Percentiles rank a stretch among this genome's conserved stretches.
Evolutionary conservation across 78 protist species (phyloP).

Genomic region (Cyanophora paradoxa): DNA sequence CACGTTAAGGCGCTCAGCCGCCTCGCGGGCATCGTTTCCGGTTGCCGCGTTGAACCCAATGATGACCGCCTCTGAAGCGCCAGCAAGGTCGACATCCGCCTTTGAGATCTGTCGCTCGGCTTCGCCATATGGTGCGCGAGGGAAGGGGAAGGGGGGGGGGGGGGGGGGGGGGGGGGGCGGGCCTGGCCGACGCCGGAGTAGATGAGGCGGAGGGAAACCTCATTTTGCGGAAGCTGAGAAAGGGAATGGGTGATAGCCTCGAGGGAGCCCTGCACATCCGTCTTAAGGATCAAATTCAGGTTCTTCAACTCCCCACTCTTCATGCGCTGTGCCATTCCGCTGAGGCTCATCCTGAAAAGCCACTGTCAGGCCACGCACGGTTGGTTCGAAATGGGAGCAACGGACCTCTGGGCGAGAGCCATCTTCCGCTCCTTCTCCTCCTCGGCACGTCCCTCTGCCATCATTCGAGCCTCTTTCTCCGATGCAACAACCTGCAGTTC

Average conservation of each 20-base stretch:
- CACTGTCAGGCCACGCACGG: too few species aligned
- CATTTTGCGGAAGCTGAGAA: neutral
- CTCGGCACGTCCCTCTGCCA: too few species aligned
- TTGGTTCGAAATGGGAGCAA: too few species aligned
- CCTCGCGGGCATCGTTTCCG: neutral
- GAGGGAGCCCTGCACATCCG: conserved; percentile 14
- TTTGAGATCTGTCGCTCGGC: too few species aligned
- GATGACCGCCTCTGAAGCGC: neutral
- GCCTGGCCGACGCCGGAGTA: conserved; percentile 7
- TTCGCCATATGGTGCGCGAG: too few species aligned
- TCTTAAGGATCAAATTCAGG: neutral
- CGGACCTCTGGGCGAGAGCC: too few species aligned
- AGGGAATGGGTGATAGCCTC: neutral
- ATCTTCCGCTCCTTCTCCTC: too few species aligned
- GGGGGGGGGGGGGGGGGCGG: too few species aligned
- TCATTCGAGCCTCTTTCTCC: too few species aligned
- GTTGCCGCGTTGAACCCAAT: neutral
- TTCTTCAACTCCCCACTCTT: too few species aligned
- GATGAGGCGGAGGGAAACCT: conserved; percentile 5
- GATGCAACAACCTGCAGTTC: neutral
- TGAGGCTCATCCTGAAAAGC: neutral
- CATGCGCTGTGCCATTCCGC: neutral
- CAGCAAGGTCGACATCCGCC: conserved; percentile 7
- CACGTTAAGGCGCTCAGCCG: neutral
- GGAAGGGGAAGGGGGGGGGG: too few species aligned